Evolutionary conservation across 139 green algal species (phyloP).

Genomic region (Chlorella sp.): DNA sequence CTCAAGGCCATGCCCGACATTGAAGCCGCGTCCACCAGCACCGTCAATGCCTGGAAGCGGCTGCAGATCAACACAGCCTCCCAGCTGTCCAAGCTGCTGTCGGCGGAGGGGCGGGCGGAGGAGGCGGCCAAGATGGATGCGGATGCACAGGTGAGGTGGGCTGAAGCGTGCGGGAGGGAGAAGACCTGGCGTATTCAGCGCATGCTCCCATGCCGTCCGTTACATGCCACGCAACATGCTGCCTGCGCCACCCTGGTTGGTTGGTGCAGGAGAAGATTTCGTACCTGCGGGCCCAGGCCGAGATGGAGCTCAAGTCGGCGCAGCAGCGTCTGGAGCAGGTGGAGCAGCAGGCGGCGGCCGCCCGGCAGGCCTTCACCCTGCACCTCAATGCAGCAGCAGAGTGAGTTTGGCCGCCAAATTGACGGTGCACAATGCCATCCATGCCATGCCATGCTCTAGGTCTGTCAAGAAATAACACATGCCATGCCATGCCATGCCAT

Average conservation of each 20-base stretch:
- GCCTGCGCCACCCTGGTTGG: background rate
- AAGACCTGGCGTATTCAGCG: background rate
- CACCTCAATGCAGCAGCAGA: background rate
- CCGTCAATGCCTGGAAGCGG: conserved; percentile 58
- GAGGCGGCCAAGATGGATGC: conserved; percentile 31
- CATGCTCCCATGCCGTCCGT: background rate
- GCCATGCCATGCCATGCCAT: too few relatives aligned
- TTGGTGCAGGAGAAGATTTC: conserved; percentile 23
- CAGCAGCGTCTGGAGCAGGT: conserved; percentile 22
- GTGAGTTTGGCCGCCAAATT: too few relatives aligned
- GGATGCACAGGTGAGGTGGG: background rate
- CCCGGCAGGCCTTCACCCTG: conserved; percentile 13
- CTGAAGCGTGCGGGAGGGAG: background rate
- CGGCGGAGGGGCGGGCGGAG: background rate
- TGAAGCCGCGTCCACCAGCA: conserved; percentile 22
- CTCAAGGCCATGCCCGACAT: conserved; percentile 44
- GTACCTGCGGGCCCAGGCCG: conserved; percentile 30
- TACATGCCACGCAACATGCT: background rate
- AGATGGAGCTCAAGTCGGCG: conserved; percentile 29
- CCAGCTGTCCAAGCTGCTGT: conserved; percentile 41
- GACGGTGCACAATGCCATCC: too few relatives aligned
- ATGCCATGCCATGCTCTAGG: background rate
- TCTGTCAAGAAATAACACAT: too few relatives aligned
- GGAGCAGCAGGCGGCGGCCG: background rate
- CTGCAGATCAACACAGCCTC: conserved; percentile 46